phyloP scores from a whole-genome alignment of 2,329 filamentous ascomycete species.

The Pseudogymnoascus destructans region DNA sequence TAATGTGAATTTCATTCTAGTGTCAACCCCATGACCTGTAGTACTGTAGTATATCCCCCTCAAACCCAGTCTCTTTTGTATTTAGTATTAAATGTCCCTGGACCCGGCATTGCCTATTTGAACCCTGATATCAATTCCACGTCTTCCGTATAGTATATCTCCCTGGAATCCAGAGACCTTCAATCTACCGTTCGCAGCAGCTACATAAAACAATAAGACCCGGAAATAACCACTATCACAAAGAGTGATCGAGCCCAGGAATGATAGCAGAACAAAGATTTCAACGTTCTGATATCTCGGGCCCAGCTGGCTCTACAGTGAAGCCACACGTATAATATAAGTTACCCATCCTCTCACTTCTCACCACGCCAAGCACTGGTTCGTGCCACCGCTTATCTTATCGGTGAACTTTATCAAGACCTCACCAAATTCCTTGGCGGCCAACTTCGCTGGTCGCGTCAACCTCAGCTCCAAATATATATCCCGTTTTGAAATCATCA shows the following conservation, averaged over 20 bases:
- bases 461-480: neutral
- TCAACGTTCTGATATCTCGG: neutral
- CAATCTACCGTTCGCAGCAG: neutral
- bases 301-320: neutral
- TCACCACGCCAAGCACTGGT: neutral
- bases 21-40: neutral
- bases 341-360: neutral
- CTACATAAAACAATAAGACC: neutral
- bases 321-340: neutral
- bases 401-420: conserved; percentile 3
- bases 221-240: neutral
- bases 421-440: neutral
- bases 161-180: neutral
- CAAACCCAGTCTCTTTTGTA: neutral
- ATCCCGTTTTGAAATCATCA: neutral
- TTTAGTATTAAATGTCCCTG: neutral
- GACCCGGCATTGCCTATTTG: too few species aligned
- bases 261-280: neutral
- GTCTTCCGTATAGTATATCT: too few species aligned
- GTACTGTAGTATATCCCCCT: neutral
- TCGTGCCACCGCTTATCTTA: conserved; percentile 3
- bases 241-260: neutral
- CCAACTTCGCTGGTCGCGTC: conserved; percentile 1
- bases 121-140: too few species aligned
- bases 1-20: neutral